phyloP scores from a whole-genome alignment of 148 eudicot species.

The Rhododendron kiyosumense region DNA sequence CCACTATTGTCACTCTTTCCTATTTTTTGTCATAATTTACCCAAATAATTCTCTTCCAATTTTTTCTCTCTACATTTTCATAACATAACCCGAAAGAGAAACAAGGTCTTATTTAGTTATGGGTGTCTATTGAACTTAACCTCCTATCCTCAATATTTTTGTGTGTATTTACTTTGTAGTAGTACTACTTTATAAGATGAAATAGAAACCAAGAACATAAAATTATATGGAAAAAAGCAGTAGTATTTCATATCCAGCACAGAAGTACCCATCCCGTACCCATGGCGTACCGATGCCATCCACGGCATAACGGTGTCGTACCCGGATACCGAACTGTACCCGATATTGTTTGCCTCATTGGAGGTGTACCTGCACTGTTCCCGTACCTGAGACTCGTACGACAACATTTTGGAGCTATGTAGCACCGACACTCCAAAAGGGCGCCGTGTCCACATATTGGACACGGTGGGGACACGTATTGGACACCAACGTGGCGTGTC shows the following conservation, averaged over 20 bases:
- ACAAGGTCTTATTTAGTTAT: neutral
- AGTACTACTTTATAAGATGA: neutral
- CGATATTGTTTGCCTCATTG: neutral
- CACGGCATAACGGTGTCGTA: neutral
- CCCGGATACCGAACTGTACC: neutral
- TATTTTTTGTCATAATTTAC: neutral
- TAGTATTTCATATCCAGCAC: neutral
- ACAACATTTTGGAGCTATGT: neutral
- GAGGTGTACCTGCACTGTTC: neutral
- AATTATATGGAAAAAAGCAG: neutral
- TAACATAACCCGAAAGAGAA: neutral
- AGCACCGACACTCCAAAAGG: too few relatives aligned
- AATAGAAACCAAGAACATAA: neutral
- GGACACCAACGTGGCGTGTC: too few relatives aligned
- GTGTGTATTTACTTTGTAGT: neutral
- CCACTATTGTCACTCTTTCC: neutral
- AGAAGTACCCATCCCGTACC: neutral
- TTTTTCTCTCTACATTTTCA: neutral
- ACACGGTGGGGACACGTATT: too few relatives aligned
- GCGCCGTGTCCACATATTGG: too few relatives aligned
- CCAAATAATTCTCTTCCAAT: neutral
- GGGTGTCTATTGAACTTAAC: neutral
- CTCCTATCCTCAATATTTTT: neutral
- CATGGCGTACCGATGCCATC: neutral
- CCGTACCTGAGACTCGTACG: neutral